Conservation (phyloP, 108 stramenopile genomes). For the Aurantiochytrium sp. region DNA sequence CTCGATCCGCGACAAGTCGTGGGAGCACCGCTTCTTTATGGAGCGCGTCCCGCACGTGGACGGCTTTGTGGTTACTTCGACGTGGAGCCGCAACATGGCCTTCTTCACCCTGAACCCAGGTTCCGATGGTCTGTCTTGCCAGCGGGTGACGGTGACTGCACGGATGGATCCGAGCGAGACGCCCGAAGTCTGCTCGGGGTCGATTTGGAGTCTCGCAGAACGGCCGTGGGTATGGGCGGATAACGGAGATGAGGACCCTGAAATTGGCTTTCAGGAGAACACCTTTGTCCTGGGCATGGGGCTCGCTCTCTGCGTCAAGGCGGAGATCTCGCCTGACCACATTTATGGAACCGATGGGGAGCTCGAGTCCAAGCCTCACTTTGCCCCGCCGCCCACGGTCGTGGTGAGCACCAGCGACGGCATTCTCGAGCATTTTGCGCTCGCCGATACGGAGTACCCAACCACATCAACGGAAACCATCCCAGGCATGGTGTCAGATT, state of each 20-base stretch:
- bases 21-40: slow-evolving; percentile 24
- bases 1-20: not conserved
- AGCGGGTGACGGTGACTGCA: not conserved
- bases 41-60: not conserved
- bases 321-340: not conserved
- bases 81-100: slow-evolving; percentile 5
- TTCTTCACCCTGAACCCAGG: not conserved
- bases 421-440: not conserved
- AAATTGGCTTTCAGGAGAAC: slow-evolving; percentile 1
- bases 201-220: not conserved
- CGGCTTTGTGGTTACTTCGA: not conserved
- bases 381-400: not conserved
- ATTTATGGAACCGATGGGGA: not conserved
- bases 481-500: not conserved
- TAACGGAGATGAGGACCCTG: not conserved
- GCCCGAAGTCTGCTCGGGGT: not conserved
- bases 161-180: not conserved
- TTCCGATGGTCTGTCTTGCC: not conserved
- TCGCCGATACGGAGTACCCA: not conserved
- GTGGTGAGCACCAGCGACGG: not conserved
- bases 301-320: not conserved
- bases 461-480: not conserved
- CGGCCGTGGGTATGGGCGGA: not conserved
- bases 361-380: not conserved
- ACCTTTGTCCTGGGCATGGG: not conserved